phyloP scores from a whole-genome alignment of 164 flowering plant genomes.

The Hamamelis virginiana region DNA sequence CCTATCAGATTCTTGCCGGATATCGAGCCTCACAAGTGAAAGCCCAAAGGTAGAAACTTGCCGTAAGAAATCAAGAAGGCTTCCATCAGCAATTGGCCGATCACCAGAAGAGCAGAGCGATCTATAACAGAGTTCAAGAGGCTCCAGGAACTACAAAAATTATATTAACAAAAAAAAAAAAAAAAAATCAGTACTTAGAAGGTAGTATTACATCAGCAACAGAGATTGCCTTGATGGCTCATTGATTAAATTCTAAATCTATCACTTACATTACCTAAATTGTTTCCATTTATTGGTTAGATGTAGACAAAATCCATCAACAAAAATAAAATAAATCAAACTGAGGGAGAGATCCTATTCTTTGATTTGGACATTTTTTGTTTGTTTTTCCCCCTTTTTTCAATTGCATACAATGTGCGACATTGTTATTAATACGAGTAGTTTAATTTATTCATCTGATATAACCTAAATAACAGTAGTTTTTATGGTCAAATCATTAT shows the following conservation, averaged over 20 bases:
- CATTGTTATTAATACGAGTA: no score
- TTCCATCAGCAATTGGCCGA: constrained; percentile 89
- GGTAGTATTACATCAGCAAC: background rate
- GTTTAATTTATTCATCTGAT: no score
- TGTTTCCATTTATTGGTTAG: background rate
- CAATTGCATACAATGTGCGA: no score
- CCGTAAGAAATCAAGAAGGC: constrained; percentile 91
- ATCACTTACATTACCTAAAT: background rate
- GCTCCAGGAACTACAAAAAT: constrained; percentile 59
- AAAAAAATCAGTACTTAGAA: background rate
- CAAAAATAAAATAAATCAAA: no score
- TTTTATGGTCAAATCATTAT: no score
- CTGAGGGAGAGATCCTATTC: no score
- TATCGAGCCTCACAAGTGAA: constrained; percentile 86
- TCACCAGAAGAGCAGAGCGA: constrained; percentile 92
- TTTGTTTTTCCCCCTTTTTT: no score
- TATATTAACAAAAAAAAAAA: constrained; percentile 4
- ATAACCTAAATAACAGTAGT: no score
- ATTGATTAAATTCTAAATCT: background rate
- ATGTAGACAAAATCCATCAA: no score
- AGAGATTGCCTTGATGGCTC: background rate
- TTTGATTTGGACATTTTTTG: no score
- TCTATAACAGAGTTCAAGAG: constrained; percentile 90
- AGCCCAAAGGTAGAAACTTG: constrained; percentile 97
- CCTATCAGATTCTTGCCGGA: constrained; percentile 93